These are phyloP conservation scores for Aristolochia californica DNA, from an alignment of 164 flowering plant species.

Conservation along the genomic window DNA sequence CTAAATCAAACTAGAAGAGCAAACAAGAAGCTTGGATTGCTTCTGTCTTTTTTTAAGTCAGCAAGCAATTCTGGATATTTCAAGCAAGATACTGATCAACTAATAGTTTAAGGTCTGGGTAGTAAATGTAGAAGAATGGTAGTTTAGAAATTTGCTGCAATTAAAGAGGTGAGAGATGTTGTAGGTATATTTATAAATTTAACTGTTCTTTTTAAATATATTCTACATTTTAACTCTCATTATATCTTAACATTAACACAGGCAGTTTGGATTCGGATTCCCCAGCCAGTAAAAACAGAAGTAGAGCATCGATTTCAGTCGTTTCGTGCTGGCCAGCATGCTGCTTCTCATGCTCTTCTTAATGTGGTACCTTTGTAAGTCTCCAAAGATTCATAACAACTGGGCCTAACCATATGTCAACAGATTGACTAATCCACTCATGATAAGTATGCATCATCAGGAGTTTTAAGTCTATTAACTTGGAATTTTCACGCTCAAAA, in stretches of 20 bases:
- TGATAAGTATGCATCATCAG: neutral
- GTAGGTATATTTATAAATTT: too few species aligned
- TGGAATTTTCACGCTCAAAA: too few species aligned
- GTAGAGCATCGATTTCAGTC: slow-evolving; percentile 34
- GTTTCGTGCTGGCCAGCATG: slow-evolving; percentile 85
- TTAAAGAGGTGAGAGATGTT: too few species aligned
- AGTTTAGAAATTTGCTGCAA: too few species aligned
- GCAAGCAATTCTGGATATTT: too few species aligned
- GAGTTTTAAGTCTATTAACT: neutral
- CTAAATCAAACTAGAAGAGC: too few species aligned
- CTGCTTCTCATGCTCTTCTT: slow-evolving; percentile 82
- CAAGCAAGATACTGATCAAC: too few species aligned
- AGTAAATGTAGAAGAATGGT: too few species aligned
- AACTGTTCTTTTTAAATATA: slow-evolving; percentile 1
- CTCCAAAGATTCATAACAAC: neutral
- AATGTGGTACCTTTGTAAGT: slow-evolving; percentile 87
- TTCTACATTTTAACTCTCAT: slow-evolving; percentile 1
- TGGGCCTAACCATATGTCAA: neutral
- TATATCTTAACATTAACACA: slow-evolving; percentile 16
- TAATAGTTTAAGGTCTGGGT: too few species aligned
- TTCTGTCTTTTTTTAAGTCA: too few species aligned
- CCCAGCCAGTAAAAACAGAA: slow-evolving; percentile 46
- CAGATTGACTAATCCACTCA: neutral
- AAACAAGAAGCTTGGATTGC: too few species aligned
- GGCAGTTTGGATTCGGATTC: slow-evolving; percentile 92